These are phyloP conservation scores for Hemerocallis citrina DNA, from an alignment of 106 monocot species.

Conservation along the genomic window DNA sequence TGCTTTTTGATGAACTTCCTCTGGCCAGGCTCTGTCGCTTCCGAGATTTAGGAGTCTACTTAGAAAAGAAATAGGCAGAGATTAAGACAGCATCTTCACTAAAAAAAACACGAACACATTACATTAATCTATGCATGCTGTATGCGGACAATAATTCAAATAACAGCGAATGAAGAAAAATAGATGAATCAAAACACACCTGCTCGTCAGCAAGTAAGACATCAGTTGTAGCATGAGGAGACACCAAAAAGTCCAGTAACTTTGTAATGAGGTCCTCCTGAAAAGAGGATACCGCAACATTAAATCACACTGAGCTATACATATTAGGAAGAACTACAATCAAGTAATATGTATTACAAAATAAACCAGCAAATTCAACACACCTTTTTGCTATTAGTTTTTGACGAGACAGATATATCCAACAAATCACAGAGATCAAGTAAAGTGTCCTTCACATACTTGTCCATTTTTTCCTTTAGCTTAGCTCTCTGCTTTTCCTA, in stretches of 20 bases:
- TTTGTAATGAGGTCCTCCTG: slow-evolving; percentile 59
- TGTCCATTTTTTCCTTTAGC: slow-evolving; percentile 60
- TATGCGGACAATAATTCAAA: background rate
- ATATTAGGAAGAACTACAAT: background rate
- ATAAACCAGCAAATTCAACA: background rate
- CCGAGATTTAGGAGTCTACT: background rate
- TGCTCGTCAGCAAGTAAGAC: slow-evolving; percentile 39
- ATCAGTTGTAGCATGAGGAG: slow-evolving; percentile 46
- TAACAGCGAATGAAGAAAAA: too few species aligned
- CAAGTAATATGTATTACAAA: background rate
- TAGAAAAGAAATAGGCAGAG: background rate
- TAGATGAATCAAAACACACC: slow-evolving; percentile 19
- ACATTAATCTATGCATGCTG: background rate
- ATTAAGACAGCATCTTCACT: slow-evolving; percentile 3
- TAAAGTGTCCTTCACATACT: slow-evolving; percentile 46
- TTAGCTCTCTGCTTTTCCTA: slow-evolving; percentile 65
- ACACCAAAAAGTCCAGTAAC: slow-evolving; percentile 57
- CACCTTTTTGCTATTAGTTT: slow-evolving; percentile 50
- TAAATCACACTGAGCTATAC: background rate
- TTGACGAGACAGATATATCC: slow-evolving; percentile 47
- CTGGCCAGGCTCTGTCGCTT: slow-evolving; percentile 7
- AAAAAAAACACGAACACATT: background rate
- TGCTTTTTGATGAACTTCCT: slow-evolving; percentile 10
- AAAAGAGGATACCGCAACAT: background rate
- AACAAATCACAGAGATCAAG: slow-evolving; percentile 62